phyloP scores from a whole-genome alignment of 371 early-diverging fungal genomes.

The Actinomortierella ambigua region DNA sequence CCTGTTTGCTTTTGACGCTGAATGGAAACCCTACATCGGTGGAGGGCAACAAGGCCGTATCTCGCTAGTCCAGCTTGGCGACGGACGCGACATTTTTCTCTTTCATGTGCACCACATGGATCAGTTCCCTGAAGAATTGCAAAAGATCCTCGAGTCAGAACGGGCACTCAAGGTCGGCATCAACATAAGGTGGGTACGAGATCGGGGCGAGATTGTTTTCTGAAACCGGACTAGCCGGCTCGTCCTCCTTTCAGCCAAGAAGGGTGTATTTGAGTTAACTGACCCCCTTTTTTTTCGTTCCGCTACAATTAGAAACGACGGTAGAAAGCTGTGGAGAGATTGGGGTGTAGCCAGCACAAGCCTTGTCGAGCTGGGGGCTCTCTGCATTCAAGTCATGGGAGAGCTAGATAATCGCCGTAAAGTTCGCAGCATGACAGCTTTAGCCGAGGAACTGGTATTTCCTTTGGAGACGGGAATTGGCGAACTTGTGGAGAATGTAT shows the following conservation, averaged over 20 bases:
- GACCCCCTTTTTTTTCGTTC: not conserved
- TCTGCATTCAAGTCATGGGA: conserved; percentile 39
- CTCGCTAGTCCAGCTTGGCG: conserved; percentile 59
- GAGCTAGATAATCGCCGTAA: conserved; percentile 26
- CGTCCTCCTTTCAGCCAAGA: not conserved
- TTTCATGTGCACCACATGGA: conserved; percentile 54
- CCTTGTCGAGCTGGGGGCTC: conserved; percentile 52
- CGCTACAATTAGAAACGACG: conserved; percentile 45
- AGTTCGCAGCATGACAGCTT: conserved; percentile 47
- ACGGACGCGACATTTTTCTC: conserved; percentile 48
- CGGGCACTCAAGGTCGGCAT: conserved; percentile 58
- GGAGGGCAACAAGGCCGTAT: conserved; percentile 48
- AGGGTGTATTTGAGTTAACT: not conserved
- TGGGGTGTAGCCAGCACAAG: conserved; percentile 57
- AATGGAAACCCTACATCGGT: conserved; percentile 58
- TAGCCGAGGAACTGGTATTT: conserved; percentile 51
- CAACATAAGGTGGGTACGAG: conserved; percentile 43
- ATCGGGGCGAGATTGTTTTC: not conserved
- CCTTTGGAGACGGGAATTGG: not conserved
- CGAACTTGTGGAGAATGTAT: not conserved
- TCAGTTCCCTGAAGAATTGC: conserved; percentile 52
- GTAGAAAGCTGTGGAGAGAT: conserved; percentile 53
- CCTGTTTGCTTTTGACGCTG: conserved; percentile 60
- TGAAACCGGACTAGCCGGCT: not conserved
- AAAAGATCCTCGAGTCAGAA: conserved; percentile 47